A percentile compares a stretch with the other conserved stretches of the same genome.
These are phyloP conservation scores for Botrytis medusae DNA, from an alignment of 2,329 filamentous ascomycete species.

Conservation along the genomic window DNA sequence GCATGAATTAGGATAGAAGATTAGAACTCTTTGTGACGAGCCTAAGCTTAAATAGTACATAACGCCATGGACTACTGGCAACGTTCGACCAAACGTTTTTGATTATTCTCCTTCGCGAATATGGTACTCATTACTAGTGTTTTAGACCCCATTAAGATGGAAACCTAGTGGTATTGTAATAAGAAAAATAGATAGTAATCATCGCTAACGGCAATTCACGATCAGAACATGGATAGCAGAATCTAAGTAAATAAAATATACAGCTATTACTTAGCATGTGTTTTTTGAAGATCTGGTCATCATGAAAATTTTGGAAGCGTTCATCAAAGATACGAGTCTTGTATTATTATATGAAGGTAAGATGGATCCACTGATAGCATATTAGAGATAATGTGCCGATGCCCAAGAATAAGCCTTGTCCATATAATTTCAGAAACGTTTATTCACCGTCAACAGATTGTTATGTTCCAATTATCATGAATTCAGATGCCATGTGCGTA, in stretches of 20 bases:
- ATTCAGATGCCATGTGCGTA: neutral
- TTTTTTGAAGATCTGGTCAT: neutral
- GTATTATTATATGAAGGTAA: no score
- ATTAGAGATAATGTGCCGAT: no score
- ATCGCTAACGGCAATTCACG: neutral
- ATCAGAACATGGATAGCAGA: neutral
- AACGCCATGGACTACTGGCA: neutral
- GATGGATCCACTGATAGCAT: no score
- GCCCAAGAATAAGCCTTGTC: neutral
- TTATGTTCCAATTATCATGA: neutral
- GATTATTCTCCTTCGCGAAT: neutral
- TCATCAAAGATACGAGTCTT: neutral
- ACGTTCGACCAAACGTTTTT: fast-evolving
- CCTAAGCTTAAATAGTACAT: neutral
- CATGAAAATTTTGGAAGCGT: fast-evolving
- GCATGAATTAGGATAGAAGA: neutral
- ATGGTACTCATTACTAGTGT: fast-evolving
- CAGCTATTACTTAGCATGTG: fast-evolving
- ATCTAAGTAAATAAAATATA: neutral
- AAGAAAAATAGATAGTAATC: neutral
- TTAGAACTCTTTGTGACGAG: neutral
- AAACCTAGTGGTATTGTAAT: neutral
- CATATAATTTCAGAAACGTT: neutral
- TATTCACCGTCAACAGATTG: neutral
- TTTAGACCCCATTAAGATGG: neutral